Evolutionary conservation across 2,329 filamentous ascomycete genomes (phyloP).

Genomic region (Fusarium sp.): DNA sequence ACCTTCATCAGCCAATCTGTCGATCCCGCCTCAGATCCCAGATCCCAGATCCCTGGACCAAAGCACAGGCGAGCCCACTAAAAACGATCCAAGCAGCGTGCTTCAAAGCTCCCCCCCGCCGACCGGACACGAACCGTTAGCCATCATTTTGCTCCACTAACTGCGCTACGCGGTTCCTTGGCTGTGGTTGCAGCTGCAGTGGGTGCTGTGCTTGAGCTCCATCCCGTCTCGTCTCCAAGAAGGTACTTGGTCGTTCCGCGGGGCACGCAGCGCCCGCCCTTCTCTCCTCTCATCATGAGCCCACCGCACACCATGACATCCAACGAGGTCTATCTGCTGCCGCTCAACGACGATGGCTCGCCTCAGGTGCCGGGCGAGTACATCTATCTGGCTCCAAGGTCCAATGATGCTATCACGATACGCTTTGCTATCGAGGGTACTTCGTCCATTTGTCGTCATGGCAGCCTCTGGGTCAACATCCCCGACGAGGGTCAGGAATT

Average conservation of each 20-base stretch:
- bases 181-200: slow-evolving; percentile 37
- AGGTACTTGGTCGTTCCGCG: slow-evolving; percentile 40
- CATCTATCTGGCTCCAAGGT: slow-evolving; percentile 85
- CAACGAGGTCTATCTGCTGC: slow-evolving; percentile 85
- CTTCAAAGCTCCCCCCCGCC: slow-evolving; percentile 24
- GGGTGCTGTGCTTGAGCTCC: slow-evolving; percentile 25
- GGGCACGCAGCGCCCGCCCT: slow-evolving; percentile 46
- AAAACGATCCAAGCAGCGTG: slow-evolving; percentile 34
- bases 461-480: slow-evolving; percentile 97
- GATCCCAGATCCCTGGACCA: slow-evolving; percentile 40
- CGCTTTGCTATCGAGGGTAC: slow-evolving; percentile 94
- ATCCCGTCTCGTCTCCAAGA: not conserved
- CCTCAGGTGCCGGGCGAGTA: slow-evolving; percentile 91
- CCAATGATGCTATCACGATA: slow-evolving; percentile 80
- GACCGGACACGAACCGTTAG: slow-evolving; percentile 33
- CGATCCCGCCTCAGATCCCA: slow-evolving; percentile 39
- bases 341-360: slow-evolving; percentile 91
- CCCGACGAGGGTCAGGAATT: slow-evolving; percentile 82
- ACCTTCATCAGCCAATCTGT: slow-evolving; percentile 29
- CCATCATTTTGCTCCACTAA: slow-evolving; percentile 36
- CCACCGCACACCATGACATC: slow-evolving; percentile 70
- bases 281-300: slow-evolving; percentile 61
- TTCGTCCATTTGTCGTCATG: slow-evolving; percentile 93
- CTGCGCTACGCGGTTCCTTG: slow-evolving; percentile 39
- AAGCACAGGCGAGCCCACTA: slow-evolving; percentile 32